Base-by-base conservation (phyloP, 2,329 filamentous ascomycete species). In the Colletotrichum gigasporum region DNA sequence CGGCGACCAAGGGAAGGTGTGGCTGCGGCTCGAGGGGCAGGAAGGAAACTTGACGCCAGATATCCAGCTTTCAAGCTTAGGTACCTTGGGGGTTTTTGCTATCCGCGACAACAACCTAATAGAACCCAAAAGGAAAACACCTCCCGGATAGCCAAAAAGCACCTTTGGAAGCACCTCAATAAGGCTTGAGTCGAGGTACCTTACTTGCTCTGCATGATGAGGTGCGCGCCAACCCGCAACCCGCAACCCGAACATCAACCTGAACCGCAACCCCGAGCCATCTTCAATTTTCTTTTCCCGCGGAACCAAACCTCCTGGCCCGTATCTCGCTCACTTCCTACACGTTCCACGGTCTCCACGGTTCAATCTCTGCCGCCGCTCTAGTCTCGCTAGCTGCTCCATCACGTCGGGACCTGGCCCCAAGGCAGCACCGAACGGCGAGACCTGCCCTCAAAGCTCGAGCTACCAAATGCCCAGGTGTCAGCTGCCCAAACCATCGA, bases 281-380 rank as follows among this genome's bases (percentile, higher is more conserved):
- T 24, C 16, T 44, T 44, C 18, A 32, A 54, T 51, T 50, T 52
- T 59, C 54, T 51, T 47, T 26, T 47, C 37, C 18, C 18, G 28
- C 24, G 1, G n/a, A n/a, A n/a, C n/a, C 11, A 4, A 48, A 34
- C 37, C 41, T 34, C 12, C 22, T 47, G n/a, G 28, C 30, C 28
- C 39, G 6, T 34, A 53, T 44, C 28, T 63, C 41, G 18, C 28
- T 16, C 39, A n/a, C 45, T 48, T 18, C 28, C 9, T 18, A 42
- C 28, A 61, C 24, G 54, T 61, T 52, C 48, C 24, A 37, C 48
- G 26, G 45, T 64, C 61, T 48, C 48, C 20, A 47, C 24, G 45
- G 35, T 30, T 18, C 47, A 53, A 52, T 52, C 24, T 63, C 39
- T 35, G 30, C 37, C 45, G 22, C 9, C 39, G 14, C 24, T 53